These are phyloP conservation scores for Schizopora paradoxa DNA, from an alignment of 1,284 basidiomycete species.

Conservation along the genomic window DNA sequence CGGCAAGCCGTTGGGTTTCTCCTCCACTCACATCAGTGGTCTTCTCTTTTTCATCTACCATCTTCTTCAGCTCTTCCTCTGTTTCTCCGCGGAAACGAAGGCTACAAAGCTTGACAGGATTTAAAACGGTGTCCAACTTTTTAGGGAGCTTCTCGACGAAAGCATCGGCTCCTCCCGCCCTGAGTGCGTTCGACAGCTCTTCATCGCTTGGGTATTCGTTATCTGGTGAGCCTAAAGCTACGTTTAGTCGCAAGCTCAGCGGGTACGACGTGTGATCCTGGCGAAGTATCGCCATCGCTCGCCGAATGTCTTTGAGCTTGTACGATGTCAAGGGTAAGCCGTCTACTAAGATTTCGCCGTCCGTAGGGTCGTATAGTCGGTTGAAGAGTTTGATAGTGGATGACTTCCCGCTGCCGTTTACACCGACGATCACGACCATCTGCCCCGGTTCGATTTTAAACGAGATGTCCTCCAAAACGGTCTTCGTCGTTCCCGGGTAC, in stretches of 20 bases:
- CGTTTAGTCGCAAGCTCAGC: slow-evolving; percentile 37
- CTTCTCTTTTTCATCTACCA: slow-evolving; percentile 31
- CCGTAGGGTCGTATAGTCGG: slow-evolving; percentile 33
- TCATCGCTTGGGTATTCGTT: slow-evolving; percentile 18
- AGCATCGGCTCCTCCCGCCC: slow-evolving; percentile 31
- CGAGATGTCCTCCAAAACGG: slow-evolving; percentile 32
- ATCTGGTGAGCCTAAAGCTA: slow-evolving; percentile 29
- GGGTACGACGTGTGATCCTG: slow-evolving; percentile 40
- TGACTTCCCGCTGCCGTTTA: slow-evolving; percentile 47
- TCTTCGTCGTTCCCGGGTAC: slow-evolving; percentile 28
- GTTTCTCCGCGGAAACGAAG: slow-evolving; percentile 28
- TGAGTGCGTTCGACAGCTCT: slow-evolving; percentile 32
- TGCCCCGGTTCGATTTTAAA: slow-evolving; percentile 40
- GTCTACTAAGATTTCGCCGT: slow-evolving; percentile 38
- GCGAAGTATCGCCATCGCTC: slow-evolving; percentile 32
- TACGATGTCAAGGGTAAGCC: slow-evolving; percentile 28
- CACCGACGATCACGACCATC: slow-evolving; percentile 42
- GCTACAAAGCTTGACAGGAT: slow-evolving; percentile 23
- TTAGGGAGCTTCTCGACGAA: slow-evolving; percentile 31
- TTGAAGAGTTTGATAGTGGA: slow-evolving; percentile 41
- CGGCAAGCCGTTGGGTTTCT: slow-evolving; percentile 38
- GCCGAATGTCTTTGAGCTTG: slow-evolving; percentile 28
- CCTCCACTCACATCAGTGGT: slow-evolving; percentile 34
- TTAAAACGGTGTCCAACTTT: slow-evolving; percentile 31
- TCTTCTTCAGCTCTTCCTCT: slow-evolving; percentile 25